Evolutionary conservation across 139 green algal genomes (phyloP).

Genomic region (Monoraphidium neglectum): DNA sequence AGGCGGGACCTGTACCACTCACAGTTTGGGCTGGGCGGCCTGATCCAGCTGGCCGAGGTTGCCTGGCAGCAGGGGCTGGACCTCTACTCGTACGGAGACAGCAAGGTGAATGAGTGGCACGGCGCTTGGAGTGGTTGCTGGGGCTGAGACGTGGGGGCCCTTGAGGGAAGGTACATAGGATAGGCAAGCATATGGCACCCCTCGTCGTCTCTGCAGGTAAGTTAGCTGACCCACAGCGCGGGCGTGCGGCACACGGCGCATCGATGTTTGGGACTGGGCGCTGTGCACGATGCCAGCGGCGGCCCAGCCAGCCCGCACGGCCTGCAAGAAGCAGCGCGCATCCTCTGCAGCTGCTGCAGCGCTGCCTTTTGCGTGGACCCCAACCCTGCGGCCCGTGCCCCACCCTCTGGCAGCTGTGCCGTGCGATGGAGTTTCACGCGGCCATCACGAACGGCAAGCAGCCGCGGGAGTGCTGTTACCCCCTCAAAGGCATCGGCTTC

Average conservation of each 20-base stretch:
- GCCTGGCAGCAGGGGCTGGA: constrained; percentile 33
- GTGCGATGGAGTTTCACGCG: constrained; percentile 21
- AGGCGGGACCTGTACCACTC: constrained; percentile 21
- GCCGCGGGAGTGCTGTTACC: constrained; percentile 21
- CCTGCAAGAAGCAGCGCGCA: no score
- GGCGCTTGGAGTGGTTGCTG: not conserved
- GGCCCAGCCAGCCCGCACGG: not conserved
- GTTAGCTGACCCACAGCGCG: not conserved
- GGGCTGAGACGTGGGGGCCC: no score
- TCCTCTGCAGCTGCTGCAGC: no score
- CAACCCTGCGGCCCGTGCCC: not conserved
- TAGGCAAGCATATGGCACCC: no score
- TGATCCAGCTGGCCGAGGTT: constrained; percentile 30
- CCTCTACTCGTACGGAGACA: constrained; percentile 24
- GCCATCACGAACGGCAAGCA: constrained; percentile 26
- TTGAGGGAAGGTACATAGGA: no score
- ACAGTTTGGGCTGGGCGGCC: constrained; percentile 24
- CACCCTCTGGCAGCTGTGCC: not conserved
- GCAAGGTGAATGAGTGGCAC: constrained; percentile 1
- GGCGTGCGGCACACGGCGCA: not conserved
- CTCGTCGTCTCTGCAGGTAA: not conserved
- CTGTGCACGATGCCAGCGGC: not conserved
- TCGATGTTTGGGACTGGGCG: not conserved
- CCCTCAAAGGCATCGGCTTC: constrained; percentile 24
- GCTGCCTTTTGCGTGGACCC: no score